A percentile compares a stretch with the other conserved stretches of the same genome.
Conservation (phyloP, 2,329 filamentous ascomycete genomes). For the Mycosphaerella sp. region DNA sequence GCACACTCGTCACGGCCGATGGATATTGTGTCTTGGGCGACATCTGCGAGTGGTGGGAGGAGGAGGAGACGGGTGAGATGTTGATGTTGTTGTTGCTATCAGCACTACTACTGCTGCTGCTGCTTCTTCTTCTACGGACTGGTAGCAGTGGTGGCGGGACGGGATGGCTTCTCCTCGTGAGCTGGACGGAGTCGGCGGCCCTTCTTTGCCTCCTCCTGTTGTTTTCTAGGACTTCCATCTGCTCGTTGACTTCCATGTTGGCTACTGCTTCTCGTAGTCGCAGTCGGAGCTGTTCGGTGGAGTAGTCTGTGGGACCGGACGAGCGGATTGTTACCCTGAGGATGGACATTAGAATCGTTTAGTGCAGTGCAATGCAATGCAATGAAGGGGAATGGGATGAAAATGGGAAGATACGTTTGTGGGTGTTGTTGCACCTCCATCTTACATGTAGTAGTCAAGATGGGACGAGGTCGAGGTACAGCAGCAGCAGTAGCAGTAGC, state of each 20-base stretch:
- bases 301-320: constrained; percentile 3
- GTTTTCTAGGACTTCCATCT: constrained; percentile 9
- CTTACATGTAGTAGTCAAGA: too few relatives aligned
- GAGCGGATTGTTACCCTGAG: constrained; percentile 10
- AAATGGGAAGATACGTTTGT: not conserved
- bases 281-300: constrained; percentile 10
- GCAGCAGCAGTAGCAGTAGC: too few relatives aligned
- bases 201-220: not conserved
- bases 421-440: not conserved
- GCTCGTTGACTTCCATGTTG: constrained; percentile 12
- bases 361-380: not conserved
- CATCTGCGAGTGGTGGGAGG: not conserved
- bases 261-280: constrained; percentile 7
- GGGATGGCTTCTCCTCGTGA: not conserved
- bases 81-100: too few relatives aligned
- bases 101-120: not conserved
- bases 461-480: too few relatives aligned
- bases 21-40: not conserved
- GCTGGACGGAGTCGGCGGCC: not conserved
- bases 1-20: not conserved
- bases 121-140: too few relatives aligned
- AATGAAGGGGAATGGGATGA: too few relatives aligned
- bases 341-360: constrained; percentile 1
- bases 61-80: not conserved
- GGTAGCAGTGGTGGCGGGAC: not conserved